These are phyloP conservation scores for Stagonosporopsis cucurbitacearum DNA, from an alignment of 2,329 filamentous ascomycete genomes.

Conservation along the genomic window DNA sequence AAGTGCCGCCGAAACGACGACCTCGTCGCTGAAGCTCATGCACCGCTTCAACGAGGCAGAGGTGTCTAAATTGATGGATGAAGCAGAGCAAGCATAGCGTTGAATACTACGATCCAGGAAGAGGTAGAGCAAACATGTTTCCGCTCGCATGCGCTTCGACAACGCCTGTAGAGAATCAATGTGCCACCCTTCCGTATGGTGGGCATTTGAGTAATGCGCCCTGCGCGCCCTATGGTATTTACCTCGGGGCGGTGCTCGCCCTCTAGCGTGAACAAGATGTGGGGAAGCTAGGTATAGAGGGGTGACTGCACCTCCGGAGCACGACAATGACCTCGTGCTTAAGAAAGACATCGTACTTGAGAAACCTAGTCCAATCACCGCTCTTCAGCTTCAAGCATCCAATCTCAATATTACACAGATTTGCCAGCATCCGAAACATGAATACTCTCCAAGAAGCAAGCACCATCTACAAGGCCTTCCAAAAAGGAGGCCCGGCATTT, in stretches of 20 bases:
- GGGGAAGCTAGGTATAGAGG: conserved; percentile 26
- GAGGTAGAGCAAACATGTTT: neutral
- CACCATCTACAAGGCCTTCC: conserved; percentile 59
- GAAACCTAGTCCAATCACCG: neutral
- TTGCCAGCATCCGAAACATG: conserved; percentile 31
- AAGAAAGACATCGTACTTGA: conserved; percentile 1
- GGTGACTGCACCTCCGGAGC: conserved; percentile 13
- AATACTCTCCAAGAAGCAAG: conserved; percentile 61
- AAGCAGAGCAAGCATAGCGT: conserved; percentile 39
- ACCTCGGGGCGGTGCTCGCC: conserved; percentile 12
- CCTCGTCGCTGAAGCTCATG: conserved; percentile 74
- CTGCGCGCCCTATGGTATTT: conserved; percentile 5
- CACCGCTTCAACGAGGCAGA: conserved; percentile 74
- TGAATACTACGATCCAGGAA: neutral
- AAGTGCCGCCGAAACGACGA: conserved; percentile 57
- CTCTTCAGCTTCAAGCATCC: neutral
- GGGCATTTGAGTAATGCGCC: neutral
- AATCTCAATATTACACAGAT: neutral
- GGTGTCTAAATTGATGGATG: conserved; percentile 72
- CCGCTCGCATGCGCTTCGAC: neutral
- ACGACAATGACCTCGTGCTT: conserved; percentile 22
- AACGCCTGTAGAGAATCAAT: neutral
- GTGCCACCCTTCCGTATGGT: neutral
- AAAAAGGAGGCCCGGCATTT: conserved; percentile 58
- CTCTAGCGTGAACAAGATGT: conserved; percentile 24